Evolutionary conservation across 1,284 basidiomycete genomes (phyloP), one percentile per base, ranked within the genome.

Genomic region (Puccinia polysora): DNA sequence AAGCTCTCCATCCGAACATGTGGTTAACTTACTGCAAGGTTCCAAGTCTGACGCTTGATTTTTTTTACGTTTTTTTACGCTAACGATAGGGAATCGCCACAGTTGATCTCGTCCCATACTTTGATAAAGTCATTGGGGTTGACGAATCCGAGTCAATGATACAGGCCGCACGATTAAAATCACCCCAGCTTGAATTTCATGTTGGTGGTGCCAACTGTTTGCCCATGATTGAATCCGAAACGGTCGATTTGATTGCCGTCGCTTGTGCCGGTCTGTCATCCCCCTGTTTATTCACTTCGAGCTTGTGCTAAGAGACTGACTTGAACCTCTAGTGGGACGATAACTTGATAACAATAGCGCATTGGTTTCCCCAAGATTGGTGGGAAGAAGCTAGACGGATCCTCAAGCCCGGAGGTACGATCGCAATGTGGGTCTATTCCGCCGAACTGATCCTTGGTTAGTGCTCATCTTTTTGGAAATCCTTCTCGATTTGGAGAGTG

Each of bases 61-160:
- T 45, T 14, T 15, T 25, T 47, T 36, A 23, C 34, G 10, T 20
- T 34, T 18, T 68, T n/a, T n/a, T n/a, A n/a, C n/a, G n/a, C n/a
- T n/a, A n/a, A n/a, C n/a, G n/a, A n/a, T 23, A 69, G 67, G 67
- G 67, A 1, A 58, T 59, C n/a, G 67, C 52, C 7, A 59, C 67
- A 4, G 18, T 45, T 14, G 56, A 58, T 43, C 55, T 69, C 4
- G 38, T 69, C 49, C 38, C 23, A 14, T 58, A 12, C 14, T 69
- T 69, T 43, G 25, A 58, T 40, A 58, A 60, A 52, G 67, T 69
- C 7, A 30, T 68, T 18, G 65, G 53, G 12, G 34, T 68, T 30
- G 65, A 68, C 23, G 65, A 45, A 6, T 68, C 65, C 2, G 53
- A 58, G 45, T 7, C 25, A 18, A 68, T 68, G 65, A 28, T 68